These are phyloP conservation scores for Musa beccarii DNA, from an alignment of 176 grass and related monocot species.

Conservation along the genomic window DNA sequence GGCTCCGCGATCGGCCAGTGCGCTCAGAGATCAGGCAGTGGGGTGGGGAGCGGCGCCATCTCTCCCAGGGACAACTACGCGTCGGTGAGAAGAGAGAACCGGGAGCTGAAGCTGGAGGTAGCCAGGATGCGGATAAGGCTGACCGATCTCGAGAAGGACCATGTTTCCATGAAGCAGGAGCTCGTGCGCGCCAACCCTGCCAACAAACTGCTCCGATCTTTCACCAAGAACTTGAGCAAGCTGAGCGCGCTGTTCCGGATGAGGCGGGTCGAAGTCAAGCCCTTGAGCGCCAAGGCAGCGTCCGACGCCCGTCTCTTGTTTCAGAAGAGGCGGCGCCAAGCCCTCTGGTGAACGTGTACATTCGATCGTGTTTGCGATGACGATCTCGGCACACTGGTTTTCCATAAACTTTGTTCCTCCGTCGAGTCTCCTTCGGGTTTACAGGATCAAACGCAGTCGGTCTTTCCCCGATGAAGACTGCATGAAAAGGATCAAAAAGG, in stretches of 20 bases:
- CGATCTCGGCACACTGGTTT: too few relatives aligned
- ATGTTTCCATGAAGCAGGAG: slow-evolving; percentile 85
- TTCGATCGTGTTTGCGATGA: background rate
- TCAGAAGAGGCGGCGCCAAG: slow-evolving; percentile 28
- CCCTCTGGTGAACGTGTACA: slow-evolving; percentile 23
- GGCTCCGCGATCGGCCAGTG: slow-evolving; percentile 33
- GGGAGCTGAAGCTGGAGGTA: slow-evolving; percentile 89
- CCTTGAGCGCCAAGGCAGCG: slow-evolving; percentile 20
- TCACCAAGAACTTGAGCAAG: slow-evolving; percentile 60
- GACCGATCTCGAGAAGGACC: slow-evolving; percentile 94
- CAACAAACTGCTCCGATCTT: slow-evolving; percentile 59
- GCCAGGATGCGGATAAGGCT: slow-evolving; percentile 88
- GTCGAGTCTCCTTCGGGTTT: too few relatives aligned
- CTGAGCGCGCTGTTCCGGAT: slow-evolving; percentile 32
- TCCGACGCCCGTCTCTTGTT: slow-evolving; percentile 28
- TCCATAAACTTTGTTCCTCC: too few relatives aligned
- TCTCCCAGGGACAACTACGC: slow-evolving; percentile 96
- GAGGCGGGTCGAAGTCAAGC: slow-evolving; percentile 25
- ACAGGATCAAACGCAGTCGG: too few relatives aligned
- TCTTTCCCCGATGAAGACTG: too few relatives aligned
- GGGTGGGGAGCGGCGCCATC: slow-evolving; percentile 70
- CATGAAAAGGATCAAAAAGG: too few relatives aligned
- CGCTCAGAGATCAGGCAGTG: slow-evolving; percentile 56
- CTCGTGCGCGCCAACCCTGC: slow-evolving; percentile 65
- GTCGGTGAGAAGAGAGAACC: slow-evolving; percentile 83